Percentiles rank a stretch among this genome's conserved stretches.
phyloP scores from a whole-genome alignment of 345 rosid species.

The Syzygium grande region DNA sequence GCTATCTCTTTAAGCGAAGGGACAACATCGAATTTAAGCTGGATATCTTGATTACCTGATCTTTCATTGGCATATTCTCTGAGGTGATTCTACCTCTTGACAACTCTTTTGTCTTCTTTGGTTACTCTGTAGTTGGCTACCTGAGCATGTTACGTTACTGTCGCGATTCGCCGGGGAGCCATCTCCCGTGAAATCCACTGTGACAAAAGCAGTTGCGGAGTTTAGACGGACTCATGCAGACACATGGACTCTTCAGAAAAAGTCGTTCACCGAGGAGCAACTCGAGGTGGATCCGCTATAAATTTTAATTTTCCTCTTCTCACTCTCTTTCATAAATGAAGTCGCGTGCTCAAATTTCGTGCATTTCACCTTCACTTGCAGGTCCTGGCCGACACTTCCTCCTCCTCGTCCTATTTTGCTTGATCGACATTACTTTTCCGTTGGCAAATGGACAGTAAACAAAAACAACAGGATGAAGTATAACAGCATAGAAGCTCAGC shows the following conservation, averaged over 20 bases:
- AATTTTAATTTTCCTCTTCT: not conserved
- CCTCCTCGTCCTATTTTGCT: conserved; percentile 93
- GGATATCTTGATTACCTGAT: not conserved
- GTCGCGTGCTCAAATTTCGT: not conserved
- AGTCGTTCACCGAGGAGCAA: conserved; percentile 81
- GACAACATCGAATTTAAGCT: not conserved
- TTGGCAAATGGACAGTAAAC: not conserved
- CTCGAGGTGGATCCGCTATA: conserved; percentile 56
- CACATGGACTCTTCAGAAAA: conserved; percentile 93
- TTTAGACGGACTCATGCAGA: conserved; percentile 94
- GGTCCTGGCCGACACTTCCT: conserved; percentile 93
- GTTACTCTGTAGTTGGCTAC: conserved; percentile 62
- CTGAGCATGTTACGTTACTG: conserved; percentile 79
- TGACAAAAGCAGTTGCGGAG: conserved; percentile 98
- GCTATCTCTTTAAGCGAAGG: not conserved
- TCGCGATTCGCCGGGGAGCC: conserved; percentile 83
- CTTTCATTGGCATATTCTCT: not conserved
- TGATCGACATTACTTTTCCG: conserved; percentile 17
- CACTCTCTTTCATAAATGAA: not conserved
- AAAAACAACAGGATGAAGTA: not conserved
- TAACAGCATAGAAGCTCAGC: not conserved
- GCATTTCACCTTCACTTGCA: conserved; percentile 25
- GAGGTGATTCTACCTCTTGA: not conserved
- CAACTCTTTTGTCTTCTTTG: not conserved
- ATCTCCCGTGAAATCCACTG: conserved; percentile 81